Evolutionary conservation across 352 stramenopile species (phyloP).

Genomic region (Aphanomyces invadans): DNA sequence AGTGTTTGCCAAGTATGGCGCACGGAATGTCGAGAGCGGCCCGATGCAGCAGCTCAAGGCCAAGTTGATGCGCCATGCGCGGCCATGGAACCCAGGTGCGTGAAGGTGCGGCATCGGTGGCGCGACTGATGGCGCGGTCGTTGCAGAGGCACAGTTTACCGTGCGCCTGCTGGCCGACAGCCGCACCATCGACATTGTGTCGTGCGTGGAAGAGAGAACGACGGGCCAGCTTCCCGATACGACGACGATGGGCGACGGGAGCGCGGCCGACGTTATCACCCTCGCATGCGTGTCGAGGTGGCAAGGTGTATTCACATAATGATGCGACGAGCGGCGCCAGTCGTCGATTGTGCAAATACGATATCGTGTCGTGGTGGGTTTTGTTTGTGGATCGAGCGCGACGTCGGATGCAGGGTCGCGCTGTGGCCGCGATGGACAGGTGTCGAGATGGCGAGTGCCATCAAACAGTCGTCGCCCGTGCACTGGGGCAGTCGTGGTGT

Average conservation of each 20-base stretch:
- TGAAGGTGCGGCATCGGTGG: not conserved
- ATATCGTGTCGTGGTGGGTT: no score
- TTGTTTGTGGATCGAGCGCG: no score
- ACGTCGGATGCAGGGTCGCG: no score
- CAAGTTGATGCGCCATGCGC: conserved; percentile 64
- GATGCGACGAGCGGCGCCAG: no score
- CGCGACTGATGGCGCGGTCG: no score
- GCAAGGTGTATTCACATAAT: conserved; percentile 56
- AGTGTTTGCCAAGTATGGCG: conserved; percentile 80
- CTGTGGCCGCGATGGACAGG: no score
- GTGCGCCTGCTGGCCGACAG: conserved; percentile 40
- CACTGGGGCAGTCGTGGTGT: no score
- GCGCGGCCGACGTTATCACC: conserved; percentile 27
- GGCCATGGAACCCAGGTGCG: conserved; percentile 60
- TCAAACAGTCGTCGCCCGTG: no score
- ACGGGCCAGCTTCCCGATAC: no score
- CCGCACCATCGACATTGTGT: conserved; percentile 52
- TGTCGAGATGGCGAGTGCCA: no score
- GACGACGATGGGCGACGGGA: not conserved
- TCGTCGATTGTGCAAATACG: not conserved
- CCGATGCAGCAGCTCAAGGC: conserved; percentile 76
- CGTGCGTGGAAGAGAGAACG: conserved; percentile 30
- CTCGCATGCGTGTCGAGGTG: conserved; percentile 57
- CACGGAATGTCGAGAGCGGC: conserved; percentile 68
- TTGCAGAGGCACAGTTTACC: conserved; percentile 51